These are phyloP conservation scores for Pichia phayaonensis DNA, from an alignment of 805 yeast genomes.

Conservation along the genomic window DNA sequence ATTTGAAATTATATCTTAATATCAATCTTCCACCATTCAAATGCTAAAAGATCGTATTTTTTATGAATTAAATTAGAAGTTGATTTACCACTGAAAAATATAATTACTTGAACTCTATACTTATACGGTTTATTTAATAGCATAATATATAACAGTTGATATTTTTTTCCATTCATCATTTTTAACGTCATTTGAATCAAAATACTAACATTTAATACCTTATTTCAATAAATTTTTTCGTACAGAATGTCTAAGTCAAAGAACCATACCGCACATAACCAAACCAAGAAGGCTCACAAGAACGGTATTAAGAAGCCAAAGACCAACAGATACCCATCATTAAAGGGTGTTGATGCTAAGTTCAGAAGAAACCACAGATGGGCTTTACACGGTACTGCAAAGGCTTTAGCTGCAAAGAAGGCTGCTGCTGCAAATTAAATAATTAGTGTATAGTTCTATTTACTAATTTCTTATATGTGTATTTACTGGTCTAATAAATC, in stretches of 20 bases:
- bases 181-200: neutral
- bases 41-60: too few relatives aligned
- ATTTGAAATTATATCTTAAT: too few relatives aligned
- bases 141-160: too few relatives aligned
- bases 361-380: constrained; percentile 99
- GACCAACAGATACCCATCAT: constrained; percentile 96
- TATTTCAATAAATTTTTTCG: neutral
- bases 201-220: constrained; percentile 7
- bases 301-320: constrained; percentile 99
- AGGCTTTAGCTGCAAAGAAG: constrained; percentile 68
- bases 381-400: constrained; percentile 97
- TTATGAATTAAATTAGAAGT: too few relatives aligned
- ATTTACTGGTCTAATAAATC: constrained; percentile 3
- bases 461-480: neutral
- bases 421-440: constrained; percentile 32
- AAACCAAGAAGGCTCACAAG: constrained; percentile 99
- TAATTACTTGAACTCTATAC: too few relatives aligned
- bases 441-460: neutral
- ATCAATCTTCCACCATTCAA: too few relatives aligned
- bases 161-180: too few relatives aligned
- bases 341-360: constrained; percentile 98
- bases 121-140: too few relatives aligned
- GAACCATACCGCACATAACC: constrained; percentile 99
- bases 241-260: constrained; percentile 89
- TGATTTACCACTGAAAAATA: too few relatives aligned